phyloP scores from a whole-genome alignment of 2,329 filamentous ascomycete genomes.

The Xylaria sp. region DNA sequence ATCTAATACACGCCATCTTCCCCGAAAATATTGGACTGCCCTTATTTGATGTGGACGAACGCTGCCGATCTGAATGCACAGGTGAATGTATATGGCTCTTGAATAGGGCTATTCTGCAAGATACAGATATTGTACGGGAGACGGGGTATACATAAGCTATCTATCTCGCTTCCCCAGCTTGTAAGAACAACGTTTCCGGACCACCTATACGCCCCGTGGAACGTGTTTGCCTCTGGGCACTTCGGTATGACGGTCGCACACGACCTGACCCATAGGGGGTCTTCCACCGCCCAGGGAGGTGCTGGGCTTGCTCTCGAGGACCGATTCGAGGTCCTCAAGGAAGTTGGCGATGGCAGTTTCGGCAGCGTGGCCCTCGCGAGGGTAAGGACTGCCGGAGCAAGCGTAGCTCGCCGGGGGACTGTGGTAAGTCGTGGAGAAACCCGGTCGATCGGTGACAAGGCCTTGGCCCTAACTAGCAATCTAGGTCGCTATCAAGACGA shows the following conservation, averaged over 20 bases:
- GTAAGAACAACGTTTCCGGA: slow-evolving; percentile 13
- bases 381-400: slow-evolving; percentile 86
- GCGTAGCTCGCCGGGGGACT: slow-evolving; percentile 85
- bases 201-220: slow-evolving; percentile 1
- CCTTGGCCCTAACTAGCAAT: slow-evolving; percentile 7
- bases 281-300: slow-evolving; percentile 53
- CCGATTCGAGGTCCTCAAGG: slow-evolving; percentile 94
- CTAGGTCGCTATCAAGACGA: slow-evolving; percentile 98
- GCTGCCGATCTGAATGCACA: slow-evolving; percentile 41
- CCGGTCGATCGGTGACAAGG: not conserved
- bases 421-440: slow-evolving; percentile 67
- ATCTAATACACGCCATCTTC: slow-evolving; percentile 22
- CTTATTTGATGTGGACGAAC: slow-evolving; percentile 14
- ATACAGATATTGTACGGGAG: slow-evolving; percentile 25
- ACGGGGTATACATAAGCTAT: slow-evolving; percentile 32
- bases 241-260: slow-evolving; percentile 75
- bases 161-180: slow-evolving; percentile 20
- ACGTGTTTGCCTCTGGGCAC: slow-evolving; percentile 15
- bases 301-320: slow-evolving; percentile 75
- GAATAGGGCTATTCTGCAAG: slow-evolving; percentile 39
- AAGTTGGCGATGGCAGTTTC: slow-evolving; percentile 98
- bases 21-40: slow-evolving; percentile 21
- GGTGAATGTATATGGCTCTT: slow-evolving; percentile 41
- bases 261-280: slow-evolving; percentile 71
- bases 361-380: slow-evolving; percentile 92